Evolutionary conservation across 164 flowering plant genomes (phyloP).

Genomic region (Magnolia changhungtana): DNA sequence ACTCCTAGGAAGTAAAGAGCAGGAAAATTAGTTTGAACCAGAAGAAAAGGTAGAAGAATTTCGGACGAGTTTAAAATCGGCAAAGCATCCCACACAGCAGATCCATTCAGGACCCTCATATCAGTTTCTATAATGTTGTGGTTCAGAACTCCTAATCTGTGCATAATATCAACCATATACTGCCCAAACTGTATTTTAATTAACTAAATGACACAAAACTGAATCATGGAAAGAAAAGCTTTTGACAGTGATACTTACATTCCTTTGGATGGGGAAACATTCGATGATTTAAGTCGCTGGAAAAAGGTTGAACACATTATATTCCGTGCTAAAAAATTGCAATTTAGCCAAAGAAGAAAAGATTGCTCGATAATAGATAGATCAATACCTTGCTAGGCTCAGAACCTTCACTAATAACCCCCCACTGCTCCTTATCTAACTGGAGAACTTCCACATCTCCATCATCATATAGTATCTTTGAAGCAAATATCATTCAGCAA

Average conservation of each 20-base stretch:
- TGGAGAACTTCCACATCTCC: slow-evolving; percentile 87
- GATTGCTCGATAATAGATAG: slow-evolving; percentile 3
- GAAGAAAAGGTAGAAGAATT: too few relatives aligned
- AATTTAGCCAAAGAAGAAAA: slow-evolving; percentile 1
- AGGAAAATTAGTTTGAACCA: too few relatives aligned
- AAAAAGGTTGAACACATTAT: slow-evolving; percentile 11
- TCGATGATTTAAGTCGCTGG: slow-evolving; percentile 45
- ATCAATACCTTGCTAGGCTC: slow-evolving; percentile 47
- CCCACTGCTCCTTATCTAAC: slow-evolving; percentile 84
- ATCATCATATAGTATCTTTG: slow-evolving; percentile 79
- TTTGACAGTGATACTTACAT: slow-evolving; percentile 36
- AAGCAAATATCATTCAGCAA: neutral
- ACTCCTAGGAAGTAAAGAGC: too few relatives aligned
- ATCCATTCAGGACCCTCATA: too few relatives aligned
- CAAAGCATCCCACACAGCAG: neutral
- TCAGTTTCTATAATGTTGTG: neutral
- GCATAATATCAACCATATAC: neutral
- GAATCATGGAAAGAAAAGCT: neutral
- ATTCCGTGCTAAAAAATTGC: neutral
- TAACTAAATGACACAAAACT: neutral
- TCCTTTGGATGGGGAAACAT: slow-evolving; percentile 25
- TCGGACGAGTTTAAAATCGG: neutral
- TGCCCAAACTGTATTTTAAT: neutral
- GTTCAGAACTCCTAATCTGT: neutral
- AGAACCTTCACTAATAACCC: slow-evolving; percentile 42